Conservation (phyloP, 352 stramenopile species). For the Sclerospora graminicola region DNA sequence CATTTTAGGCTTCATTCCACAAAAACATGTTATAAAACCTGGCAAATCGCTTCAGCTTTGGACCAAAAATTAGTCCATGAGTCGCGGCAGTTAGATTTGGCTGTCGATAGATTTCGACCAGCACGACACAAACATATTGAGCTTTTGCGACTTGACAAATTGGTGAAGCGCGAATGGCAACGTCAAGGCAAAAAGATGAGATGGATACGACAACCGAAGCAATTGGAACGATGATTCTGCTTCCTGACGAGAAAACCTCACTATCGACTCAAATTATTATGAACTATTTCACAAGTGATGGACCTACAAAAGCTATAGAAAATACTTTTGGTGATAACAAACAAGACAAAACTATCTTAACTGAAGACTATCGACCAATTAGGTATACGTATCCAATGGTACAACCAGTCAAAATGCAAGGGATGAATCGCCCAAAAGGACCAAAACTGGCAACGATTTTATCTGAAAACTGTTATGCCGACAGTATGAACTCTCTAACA, state of each 20-base stretch:
- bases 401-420: too few species aligned
- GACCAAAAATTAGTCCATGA: constrained; percentile 13
- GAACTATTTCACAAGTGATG: constrained; percentile 22
- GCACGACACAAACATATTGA: too few species aligned
- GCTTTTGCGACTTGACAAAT: too few species aligned
- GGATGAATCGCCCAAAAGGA: too few species aligned
- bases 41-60: constrained; percentile 9
- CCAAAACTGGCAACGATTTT: too few species aligned
- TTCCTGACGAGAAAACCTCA: constrained; percentile 10
- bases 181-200: constrained; percentile 5
- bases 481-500: too few species aligned
- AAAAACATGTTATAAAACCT: constrained; percentile 10
- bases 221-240: constrained; percentile 9
- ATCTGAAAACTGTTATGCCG: too few species aligned
- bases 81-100: constrained; percentile 11
- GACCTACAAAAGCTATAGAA: constrained; percentile 3
- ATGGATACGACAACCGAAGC: constrained; percentile 5
- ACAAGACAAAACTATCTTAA: too few species aligned
- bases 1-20: constrained; percentile 5
- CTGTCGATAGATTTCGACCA: constrained; percentile 14
- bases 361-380: too few species aligned
- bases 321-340: background rate
- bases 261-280: constrained; percentile 22
- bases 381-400: too few species aligned
- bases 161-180: background rate